Conservation (phyloP, 1,284 basidiomycete genomes). For the Chiua sp. region DNA sequence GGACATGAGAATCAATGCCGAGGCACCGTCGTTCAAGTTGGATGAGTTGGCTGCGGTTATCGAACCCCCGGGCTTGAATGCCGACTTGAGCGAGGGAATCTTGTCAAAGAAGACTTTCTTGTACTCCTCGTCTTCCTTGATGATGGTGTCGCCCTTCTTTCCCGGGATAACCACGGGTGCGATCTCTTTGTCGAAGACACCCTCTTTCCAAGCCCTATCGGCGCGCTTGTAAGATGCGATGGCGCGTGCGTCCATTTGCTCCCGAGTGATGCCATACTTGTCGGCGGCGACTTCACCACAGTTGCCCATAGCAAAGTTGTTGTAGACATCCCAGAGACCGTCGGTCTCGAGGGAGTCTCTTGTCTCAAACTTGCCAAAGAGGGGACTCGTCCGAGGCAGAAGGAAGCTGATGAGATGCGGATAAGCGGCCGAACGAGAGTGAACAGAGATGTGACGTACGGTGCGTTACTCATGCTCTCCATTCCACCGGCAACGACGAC, state of each 20-base stretch:
- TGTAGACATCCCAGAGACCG: constrained; percentile 96
- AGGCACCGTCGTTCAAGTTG: constrained; percentile 98
- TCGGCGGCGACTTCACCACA: constrained; percentile 91
- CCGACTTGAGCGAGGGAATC: constrained; percentile 84
- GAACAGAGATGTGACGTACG: constrained; percentile 53
- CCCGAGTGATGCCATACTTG: constrained; percentile 84
- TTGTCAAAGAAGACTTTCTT: constrained; percentile 95
- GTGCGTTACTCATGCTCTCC: constrained; percentile 98
- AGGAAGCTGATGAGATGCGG: constrained; percentile 75
- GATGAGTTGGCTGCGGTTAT: constrained; percentile 97
- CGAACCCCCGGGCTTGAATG: constrained; percentile 89
- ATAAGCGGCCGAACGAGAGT: constrained; percentile 10
- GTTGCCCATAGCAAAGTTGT: constrained; percentile 96
- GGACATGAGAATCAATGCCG: constrained; percentile 92
- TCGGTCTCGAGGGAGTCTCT: constrained; percentile 92
- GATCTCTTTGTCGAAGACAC: constrained; percentile 89
- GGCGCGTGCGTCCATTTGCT: constrained; percentile 89
- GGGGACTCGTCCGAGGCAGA: constrained; percentile 84
- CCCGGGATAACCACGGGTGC: constrained; percentile 94
- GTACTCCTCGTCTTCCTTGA: constrained; percentile 98
- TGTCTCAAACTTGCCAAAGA: constrained; percentile 89
- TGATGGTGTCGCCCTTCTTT: constrained; percentile 91
- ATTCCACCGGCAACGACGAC: constrained; percentile 95
- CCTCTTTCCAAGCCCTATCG: constrained; percentile 87
- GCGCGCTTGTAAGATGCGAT: constrained; percentile 96